Percentiles rank a stretch among this genome's conserved stretches.
Conservation (phyloP, 2,329 filamentous ascomycete species). For the Diaporthe citrichinensis region DNA sequence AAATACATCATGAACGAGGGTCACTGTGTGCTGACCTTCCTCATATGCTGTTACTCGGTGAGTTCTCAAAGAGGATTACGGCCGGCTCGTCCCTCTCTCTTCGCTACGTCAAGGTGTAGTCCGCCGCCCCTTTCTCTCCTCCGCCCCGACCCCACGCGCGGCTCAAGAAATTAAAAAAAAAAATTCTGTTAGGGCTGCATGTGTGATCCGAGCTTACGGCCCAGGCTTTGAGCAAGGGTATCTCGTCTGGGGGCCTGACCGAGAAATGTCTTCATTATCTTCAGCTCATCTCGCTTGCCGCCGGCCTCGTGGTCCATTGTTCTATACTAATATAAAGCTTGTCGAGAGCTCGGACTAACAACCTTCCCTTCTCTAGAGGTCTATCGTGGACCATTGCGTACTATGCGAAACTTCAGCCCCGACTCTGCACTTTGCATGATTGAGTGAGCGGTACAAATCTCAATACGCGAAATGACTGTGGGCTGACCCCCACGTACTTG, state of each 20-base stretch:
- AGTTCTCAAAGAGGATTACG: neutral
- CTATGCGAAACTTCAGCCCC: neutral
- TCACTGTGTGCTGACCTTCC: neutral
- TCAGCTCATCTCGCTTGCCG: neutral
- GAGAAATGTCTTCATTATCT: neutral
- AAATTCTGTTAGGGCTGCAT: neutral
- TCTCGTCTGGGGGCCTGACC: neutral
- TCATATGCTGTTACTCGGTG: neutral
- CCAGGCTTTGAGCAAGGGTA: neutral
- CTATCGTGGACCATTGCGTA: neutral
- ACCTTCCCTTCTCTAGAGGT: neutral
- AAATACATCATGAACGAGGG: neutral
- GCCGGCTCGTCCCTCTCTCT: neutral
- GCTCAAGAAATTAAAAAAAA: neutral
- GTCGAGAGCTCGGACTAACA: neutral
- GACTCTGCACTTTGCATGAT: neutral
- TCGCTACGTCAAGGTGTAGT: neutral
- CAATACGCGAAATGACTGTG: neutral
- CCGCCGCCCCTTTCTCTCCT: neutral
- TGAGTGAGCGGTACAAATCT: neutral
- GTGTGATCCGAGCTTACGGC: neutral
- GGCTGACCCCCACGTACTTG: neutral
- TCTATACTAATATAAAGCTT: neutral
- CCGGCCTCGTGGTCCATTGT: neutral
- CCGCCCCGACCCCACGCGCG: neutral